Evolutionary conservation across 2,329 filamentous ascomycete genomes (phyloP), one percentile per base, ranked within the genome.

Genomic region (Raffaelea deltoideospora): DNA sequence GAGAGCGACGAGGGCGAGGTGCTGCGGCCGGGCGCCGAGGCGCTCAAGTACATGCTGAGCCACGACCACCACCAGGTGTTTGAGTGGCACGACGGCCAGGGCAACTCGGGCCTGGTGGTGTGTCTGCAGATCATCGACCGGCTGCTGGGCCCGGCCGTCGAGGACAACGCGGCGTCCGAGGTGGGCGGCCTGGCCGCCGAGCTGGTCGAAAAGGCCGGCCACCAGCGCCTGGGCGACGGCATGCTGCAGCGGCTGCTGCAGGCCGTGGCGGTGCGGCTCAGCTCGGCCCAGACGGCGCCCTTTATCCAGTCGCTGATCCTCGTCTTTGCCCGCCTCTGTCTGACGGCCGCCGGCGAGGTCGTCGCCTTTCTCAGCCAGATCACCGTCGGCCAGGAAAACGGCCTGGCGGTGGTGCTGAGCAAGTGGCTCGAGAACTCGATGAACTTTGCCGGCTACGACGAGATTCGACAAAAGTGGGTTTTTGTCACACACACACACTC

Each of bases 371-470:
- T 98, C 23, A 79, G 79, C 42, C 78, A 85, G 50, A 79, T 94
- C 43, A 72, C 85, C 47, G 81, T 96, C 45, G 73, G 75, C 33
- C 78, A 77, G 15, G 68, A 81, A 51, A 92, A 70, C 50, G 90
- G 87, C n/a, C 63, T 98, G 8, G 75, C 87, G 44, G 77, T 95
- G 19, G 90, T 98, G 4, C 63, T 96, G 46, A 71, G 77, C 58
- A 95, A 96, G 59, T 98, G 90, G 90, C 66, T 98, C 1, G 90
- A 96, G 61, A 94, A 96, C 57, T 94, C 86, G 4, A 73, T 93
- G 56, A 93, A 81, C 56, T 98, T 98, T 59, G 86, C 86, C n/a
- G 90, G 90, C 11, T 98, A 95, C 49, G 87, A 96, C 49, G 88
- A 95, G 56, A 96, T 96, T 48, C 75, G 87, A 47, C 85, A 95